Percentiles rank a stretch among this genome's conserved stretches.
Evolutionary conservation across 129 eudicot species (phyloP).

Genomic region (Apium graveolens): DNA sequence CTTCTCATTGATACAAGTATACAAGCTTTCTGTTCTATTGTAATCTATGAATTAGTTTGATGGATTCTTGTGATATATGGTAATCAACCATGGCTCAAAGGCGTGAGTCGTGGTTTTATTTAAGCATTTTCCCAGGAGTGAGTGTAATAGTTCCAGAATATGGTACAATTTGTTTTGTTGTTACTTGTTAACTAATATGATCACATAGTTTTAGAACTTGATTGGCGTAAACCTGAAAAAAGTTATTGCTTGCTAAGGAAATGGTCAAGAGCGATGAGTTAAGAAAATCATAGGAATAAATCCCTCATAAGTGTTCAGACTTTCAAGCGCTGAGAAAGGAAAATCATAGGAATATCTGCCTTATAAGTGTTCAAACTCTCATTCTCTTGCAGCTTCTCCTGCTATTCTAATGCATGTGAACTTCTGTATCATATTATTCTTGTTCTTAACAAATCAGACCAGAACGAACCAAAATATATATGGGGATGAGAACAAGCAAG

Average conservation of each 20-base stretch:
- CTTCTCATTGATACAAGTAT: not conserved
- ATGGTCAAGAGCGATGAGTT: not conserved
- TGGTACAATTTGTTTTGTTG: not conserved
- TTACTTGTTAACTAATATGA: not conserved
- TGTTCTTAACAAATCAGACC: no score
- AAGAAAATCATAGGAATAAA: not conserved
- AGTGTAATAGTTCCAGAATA: not conserved
- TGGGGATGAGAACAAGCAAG: no score
- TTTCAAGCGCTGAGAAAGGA: no score
- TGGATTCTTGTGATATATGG: not conserved
- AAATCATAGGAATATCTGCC: no score
- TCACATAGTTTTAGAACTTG: not conserved
- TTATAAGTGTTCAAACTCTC: no score
- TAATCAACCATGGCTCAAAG: not conserved
- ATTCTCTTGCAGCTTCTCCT: no score
- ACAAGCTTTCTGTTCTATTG: not conserved
- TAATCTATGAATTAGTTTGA: no score
- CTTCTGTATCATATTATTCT: no score
- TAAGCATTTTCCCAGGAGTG: not conserved
- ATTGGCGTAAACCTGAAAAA: not conserved
- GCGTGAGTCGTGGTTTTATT: not conserved
- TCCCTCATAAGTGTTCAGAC: not conserved
- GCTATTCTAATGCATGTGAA: no score
- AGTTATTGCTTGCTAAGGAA: not conserved
- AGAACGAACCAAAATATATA: no score